Base-by-base conservation (phyloP, 257 asterid species). In the Thymus quinquecostatus region DNA sequence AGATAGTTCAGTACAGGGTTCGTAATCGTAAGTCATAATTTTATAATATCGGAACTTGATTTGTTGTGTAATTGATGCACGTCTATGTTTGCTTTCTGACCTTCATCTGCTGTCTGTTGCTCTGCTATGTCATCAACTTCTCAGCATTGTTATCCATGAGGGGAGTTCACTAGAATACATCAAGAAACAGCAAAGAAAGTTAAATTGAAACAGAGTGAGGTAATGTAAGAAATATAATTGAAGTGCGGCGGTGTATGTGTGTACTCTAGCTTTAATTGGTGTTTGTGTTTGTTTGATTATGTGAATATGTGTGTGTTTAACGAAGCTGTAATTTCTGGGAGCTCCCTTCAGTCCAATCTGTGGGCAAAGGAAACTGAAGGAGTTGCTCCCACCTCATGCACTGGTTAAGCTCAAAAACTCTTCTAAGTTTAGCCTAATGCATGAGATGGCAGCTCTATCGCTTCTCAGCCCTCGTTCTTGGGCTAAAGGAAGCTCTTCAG, bases 321-420 rank as follows among this genome's bases (percentile, higher is more conserved):
- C n/a, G 65, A 59, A 41, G 70, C 33, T 55, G 33, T 63, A 64
- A 45, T 64, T 61, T 30, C 2, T 34, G 64, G 79, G 92, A 84
- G 87, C 86, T 84, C 87, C 89, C 92, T 86, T 86, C 87, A 78
- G 57, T 82, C 87, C 89, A 84, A 86, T 57, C 29, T 12, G 77
- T 8, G 82, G 79, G 66, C 50, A 32, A 74, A 79, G 82, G 55
- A 54, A 36, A 75, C 83, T 76, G 78, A 71, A 78, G 76, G 78
- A 84, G 89, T 84, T 82, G 85, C 89, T 86, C 92, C 86, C 92
- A 29, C 74, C 62, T 29, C 86, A 84, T 84, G 86, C 91, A 86
- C 53, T 65, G 87, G 87, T 78, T 76, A 80, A 54, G 73, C 81
- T 78, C 62, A 47, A 57, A 21, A 60, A n/a, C 60, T 1, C 32